These are phyloP conservation scores for Ophiostoma quercus DNA, from an alignment of 2,329 filamentous ascomycete genomes.

Conservation along the genomic window DNA sequence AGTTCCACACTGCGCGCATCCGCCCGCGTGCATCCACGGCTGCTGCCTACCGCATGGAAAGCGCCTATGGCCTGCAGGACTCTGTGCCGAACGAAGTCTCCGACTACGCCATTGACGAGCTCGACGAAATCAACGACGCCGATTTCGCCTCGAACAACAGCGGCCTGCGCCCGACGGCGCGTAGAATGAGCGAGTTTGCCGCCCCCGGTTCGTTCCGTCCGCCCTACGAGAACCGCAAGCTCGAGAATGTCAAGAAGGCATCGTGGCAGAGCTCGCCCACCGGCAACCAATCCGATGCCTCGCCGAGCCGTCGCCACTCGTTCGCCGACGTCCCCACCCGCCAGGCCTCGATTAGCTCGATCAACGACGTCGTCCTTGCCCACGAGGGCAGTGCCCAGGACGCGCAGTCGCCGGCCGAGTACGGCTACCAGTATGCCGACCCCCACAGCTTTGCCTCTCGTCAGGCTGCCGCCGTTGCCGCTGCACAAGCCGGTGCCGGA, in stretches of 20 bases:
- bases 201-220: conserved; percentile 41
- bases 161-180: conserved; percentile 42
- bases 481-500: conserved; percentile 15
- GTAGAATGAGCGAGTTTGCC: conserved; percentile 54
- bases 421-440: conserved; percentile 39
- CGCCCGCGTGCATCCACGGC: conserved; percentile 55
- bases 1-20: conserved; percentile 51
- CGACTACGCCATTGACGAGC: conserved; percentile 67
- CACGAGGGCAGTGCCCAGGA: conserved; percentile 46
- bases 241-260: conserved; percentile 61
- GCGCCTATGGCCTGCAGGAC: conserved; percentile 55
- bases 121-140: conserved; percentile 57
- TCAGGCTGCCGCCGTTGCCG: conserved; percentile 18
- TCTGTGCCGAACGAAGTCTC: conserved; percentile 56
- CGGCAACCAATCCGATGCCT: conserved; percentile 58
- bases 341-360: conserved; percentile 58
- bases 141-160: conserved; percentile 40
- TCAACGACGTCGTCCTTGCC: conserved; percentile 46
- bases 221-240: conserved; percentile 55
- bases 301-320: conserved; percentile 73
- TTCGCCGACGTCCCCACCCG: conserved; percentile 64
- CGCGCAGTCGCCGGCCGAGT: conserved; percentile 40
- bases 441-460: conserved; percentile 36
- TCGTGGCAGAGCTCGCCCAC: conserved; percentile 67
- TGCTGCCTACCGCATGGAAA: conserved; percentile 48